These are phyloP conservation scores for Boletus rubescentipes DNA, from an alignment of 768 basidiomycete species.

Conservation along the genomic window DNA sequence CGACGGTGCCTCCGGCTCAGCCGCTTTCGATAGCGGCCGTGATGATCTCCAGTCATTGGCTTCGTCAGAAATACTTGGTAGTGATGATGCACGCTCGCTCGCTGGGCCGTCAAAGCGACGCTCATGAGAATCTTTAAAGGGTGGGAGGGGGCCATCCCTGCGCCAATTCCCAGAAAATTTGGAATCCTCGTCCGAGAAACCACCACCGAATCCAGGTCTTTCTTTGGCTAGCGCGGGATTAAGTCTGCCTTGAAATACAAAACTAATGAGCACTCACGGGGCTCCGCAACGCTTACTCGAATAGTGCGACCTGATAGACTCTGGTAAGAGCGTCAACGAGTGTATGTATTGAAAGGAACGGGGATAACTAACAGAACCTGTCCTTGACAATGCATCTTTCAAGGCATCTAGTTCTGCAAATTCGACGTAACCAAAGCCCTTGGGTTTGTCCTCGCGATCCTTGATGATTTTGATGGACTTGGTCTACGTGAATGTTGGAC, in stretches of 20 bases:
- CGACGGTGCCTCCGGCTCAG: constrained; percentile 47
- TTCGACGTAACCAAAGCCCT: constrained; percentile 98
- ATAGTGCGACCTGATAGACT: constrained; percentile 75
- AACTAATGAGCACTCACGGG: constrained; percentile 61
- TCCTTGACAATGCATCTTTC: constrained; percentile 77
- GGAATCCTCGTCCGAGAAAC: constrained; percentile 59
- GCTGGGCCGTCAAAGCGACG: constrained; percentile 62
- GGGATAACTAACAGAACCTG: constrained; percentile 56
- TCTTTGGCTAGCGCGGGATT: constrained; percentile 64
- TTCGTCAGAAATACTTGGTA: constrained; percentile 56
- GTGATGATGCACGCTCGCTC: constrained; percentile 43
- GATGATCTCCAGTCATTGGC: constrained; percentile 72
- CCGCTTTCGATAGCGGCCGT: constrained; percentile 38
- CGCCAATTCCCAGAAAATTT: constrained; percentile 88
- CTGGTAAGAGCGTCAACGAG: constrained; percentile 34
- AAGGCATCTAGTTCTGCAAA: constrained; percentile 85
- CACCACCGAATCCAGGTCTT: constrained; percentile 54
- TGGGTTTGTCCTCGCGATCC: constrained; percentile 91
- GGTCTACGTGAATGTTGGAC: constrained; percentile 42
- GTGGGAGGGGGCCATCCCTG: constrained; percentile 82
- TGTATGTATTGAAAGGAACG: background rate
- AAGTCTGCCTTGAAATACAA: constrained; percentile 6
- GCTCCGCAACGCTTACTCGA: constrained; percentile 93
- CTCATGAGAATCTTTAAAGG: constrained; percentile 59
- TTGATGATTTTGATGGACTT: constrained; percentile 91